Conservation (phyloP, 2,329 filamentous ascomycete species). For the Colletotrichum sidae region DNA sequence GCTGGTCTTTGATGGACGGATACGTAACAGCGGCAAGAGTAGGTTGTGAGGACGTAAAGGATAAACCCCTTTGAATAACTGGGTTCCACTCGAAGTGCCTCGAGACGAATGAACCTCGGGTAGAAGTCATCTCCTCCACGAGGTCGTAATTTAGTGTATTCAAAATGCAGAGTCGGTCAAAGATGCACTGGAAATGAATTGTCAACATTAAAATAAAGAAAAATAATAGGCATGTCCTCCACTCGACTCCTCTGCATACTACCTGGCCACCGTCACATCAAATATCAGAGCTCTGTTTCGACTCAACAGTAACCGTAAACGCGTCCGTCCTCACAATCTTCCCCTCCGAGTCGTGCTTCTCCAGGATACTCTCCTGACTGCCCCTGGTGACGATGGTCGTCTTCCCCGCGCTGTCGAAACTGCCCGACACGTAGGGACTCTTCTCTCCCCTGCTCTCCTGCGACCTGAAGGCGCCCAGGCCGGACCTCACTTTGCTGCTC, state of each 20-base stretch:
- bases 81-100: too few relatives aligned
- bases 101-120: too few relatives aligned
- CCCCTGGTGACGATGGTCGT: neutral
- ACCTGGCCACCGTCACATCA: too few relatives aligned
- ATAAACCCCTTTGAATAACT: neutral
- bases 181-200: too few relatives aligned
- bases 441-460: neutral
- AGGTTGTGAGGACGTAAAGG: neutral
- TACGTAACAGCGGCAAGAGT: too few relatives aligned
- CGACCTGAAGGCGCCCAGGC: neutral
- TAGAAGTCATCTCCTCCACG: too few relatives aligned
- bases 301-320: conserved; percentile 14
- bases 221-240: neutral
- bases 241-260: too few relatives aligned
- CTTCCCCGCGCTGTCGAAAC: conserved; percentile 6
- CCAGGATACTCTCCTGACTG: conserved; percentile 17
- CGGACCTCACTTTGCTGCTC: neutral
- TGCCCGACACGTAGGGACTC: neutral
- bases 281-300: neutral
- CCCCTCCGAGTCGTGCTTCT: conserved; percentile 7
- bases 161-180: fast-evolving
- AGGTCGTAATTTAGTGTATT: too few relatives aligned
- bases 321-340: conserved; percentile 14
- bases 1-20: neutral
- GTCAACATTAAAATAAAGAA: too few relatives aligned